Evolutionary conservation across 2,329 filamentous ascomycete species (phyloP).

Genomic region (Cryphonectria radicalis): DNA sequence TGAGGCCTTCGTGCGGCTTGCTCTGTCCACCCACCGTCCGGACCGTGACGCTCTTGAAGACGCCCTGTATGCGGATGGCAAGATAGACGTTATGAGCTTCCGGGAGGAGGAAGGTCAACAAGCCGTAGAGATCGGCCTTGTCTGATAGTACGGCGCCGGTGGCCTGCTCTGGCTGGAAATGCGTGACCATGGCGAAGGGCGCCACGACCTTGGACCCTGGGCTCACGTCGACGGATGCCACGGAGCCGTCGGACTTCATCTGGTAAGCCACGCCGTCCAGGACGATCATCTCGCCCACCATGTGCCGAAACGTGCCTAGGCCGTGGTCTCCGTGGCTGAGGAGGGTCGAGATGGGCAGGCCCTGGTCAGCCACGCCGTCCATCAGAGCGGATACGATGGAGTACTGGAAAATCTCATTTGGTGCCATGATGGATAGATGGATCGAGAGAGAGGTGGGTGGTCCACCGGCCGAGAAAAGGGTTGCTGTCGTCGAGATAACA

Average conservation of each 20-base stretch:
- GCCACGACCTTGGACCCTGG: constrained; percentile 33
- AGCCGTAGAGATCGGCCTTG: constrained; percentile 36
- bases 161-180: constrained; percentile 35
- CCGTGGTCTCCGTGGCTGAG: constrained; percentile 41
- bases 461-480: not conserved
- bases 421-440: constrained; percentile 33
- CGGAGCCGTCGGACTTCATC: constrained; percentile 42
- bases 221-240: constrained; percentile 33
- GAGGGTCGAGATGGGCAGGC: constrained; percentile 37
- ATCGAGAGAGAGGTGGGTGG: not conserved
- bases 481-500: constrained; percentile 7
- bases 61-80: constrained; percentile 38
- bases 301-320: constrained; percentile 41
- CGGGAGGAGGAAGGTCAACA: constrained; percentile 35
- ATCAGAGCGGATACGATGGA: constrained; percentile 42
- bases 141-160: constrained; percentile 32
- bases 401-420: constrained; percentile 42
- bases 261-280: constrained; percentile 40
- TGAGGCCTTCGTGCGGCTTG: constrained; percentile 35
- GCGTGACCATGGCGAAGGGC: constrained; percentile 42
- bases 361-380: constrained; percentile 41
- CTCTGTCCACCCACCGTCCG: constrained; percentile 40
- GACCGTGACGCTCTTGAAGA: constrained; percentile 37
- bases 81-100: constrained; percentile 38
- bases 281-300: constrained; percentile 43